Evolutionary conservation across 1,284 basidiomycete species (phyloP), one percentile per base, ranked within the genome.

Genomic region (Mrakiaceae sp.): DNA sequence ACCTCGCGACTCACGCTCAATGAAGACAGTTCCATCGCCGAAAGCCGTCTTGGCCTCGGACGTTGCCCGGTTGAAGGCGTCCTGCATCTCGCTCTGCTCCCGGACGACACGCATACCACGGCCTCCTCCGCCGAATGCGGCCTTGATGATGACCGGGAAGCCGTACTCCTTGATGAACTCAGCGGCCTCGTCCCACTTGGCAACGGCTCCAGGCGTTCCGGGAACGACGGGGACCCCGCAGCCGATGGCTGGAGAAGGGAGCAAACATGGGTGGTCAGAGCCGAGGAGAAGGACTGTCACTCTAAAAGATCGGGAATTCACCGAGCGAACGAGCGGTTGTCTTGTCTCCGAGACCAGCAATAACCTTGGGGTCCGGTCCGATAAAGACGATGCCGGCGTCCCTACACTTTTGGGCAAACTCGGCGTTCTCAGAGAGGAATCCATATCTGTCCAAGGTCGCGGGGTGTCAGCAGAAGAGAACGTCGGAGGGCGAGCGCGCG

Each of bases 61-160:
- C 69, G 93, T 91, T 9, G 96, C 96, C 69, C 93, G 88, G 74
- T 93, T 84, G 75, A 98, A 98, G 5, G 88, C 82, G 70, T 85
- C 82, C 78, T 94, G 83, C 81, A 98, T 97, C 70, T 91, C 88
- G 58, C 86, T 87, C 75, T 91, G 86, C 73, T 92, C 89, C 69
- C 91, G 86, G 49, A 98, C 95, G 67, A 98, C 94, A 76, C 95
- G 89, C 95, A 98, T 98, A 69, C 95, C 95, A 73, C 94, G 89
- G 66, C 95, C 95, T 73, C 95, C 95, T 70, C 95, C 95, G 67
- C 95, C 95, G 91, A 97, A 96, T 40, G 94, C 94, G 58, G 94
- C 94, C 79, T 97, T 96, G 83, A 96, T 94, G 75, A 95, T 94
- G 59, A 94, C 90, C 69, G 95, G 95, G 82, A 97, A 97, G 51